Base-by-base conservation (phyloP, 164 flowering plant genomes). In the Protea cynaroides region DNA sequence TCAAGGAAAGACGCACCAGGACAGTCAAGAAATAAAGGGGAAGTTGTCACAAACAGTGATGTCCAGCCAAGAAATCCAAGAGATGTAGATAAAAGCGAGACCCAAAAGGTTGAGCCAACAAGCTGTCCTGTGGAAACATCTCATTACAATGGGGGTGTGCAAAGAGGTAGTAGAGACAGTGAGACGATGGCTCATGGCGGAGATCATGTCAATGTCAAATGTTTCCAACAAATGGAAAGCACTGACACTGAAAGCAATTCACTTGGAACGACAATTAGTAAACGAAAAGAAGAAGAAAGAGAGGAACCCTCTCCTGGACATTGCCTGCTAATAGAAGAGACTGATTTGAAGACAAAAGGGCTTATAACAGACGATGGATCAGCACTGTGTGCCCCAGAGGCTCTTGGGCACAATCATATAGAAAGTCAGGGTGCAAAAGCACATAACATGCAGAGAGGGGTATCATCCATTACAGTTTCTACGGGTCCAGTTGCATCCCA, bases 91-190 rank as follows among this genome's bases (percentile, higher is more conserved):
- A 79, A 66, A 56, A 80, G 75, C 14, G 92, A 86, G 69, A 86
- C 84, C 15, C 84, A 86, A 67, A 78, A 70, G 63, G 84, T 86
- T 47, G 89, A 81, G 72, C 81, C 84, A n/a, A 78, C 83, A 7
- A 76, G 87, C 73, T 84, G 40, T 61, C 60, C 72, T 2, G 66
- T 63, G 19, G 75, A 82, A 65, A 49, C 50, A 23, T 76, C 78
- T 40, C 57, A 65, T 61, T 69, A 65, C 22, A 58, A 69, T 54
- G 71, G 67, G 62, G 71, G 63, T 47, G 71, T 80, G 8, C 71
- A 63, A 36, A 73, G 76, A 65, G 76, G 63, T 21, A 70, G 75
- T 19, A 64, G 71, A 12, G 69, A 73, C 58, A 66, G 72, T 61
- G 79, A 78, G 61, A 52, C 63, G 10, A 63, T 69, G n/a, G 55